These are phyloP conservation scores for Neonectria ditissima DNA, from an alignment of 2,329 filamentous ascomycete species.

Conservation along the genomic window DNA sequence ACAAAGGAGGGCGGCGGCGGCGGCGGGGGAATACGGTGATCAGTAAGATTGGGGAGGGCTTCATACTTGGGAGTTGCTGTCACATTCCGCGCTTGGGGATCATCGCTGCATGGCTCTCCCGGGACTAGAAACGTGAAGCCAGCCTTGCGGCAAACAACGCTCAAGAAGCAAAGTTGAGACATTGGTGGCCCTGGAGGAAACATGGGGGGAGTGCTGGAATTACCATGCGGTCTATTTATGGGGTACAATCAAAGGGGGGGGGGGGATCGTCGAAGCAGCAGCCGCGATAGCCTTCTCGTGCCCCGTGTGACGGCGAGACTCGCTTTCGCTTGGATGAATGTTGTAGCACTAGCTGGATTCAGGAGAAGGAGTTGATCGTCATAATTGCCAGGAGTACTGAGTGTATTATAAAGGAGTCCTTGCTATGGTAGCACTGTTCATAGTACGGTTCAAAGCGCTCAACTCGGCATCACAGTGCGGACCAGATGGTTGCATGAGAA, in stretches of 20 bases:
- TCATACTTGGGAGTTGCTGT: slow-evolving; percentile 1
- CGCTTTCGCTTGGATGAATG: background rate
- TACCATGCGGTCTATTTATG: background rate
- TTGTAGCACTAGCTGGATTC: background rate
- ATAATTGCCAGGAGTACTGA: background rate
- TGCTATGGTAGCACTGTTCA: background rate
- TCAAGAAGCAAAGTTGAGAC: slow-evolving; percentile 11
- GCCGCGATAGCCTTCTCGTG: slow-evolving; percentile 3
- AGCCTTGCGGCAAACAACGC: slow-evolving; percentile 16
- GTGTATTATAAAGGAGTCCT: slow-evolving; percentile 6
- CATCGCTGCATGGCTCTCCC: slow-evolving; percentile 13
- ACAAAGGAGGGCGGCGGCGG: background rate
- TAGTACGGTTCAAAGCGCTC: no score
- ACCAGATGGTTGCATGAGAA: no score
- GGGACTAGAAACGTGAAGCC: slow-evolving; percentile 14
- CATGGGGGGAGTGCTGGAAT: slow-evolving; percentile 11
- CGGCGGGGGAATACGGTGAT: slow-evolving; percentile 5
- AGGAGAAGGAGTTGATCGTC: background rate
- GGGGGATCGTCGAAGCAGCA: background rate
- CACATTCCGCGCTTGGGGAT: slow-evolving; percentile 18
- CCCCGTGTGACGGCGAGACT: no score
- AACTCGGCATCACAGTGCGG: background rate
- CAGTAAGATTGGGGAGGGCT: slow-evolving; percentile 12
- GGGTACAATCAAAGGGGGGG: background rate
- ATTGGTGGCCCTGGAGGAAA: slow-evolving; percentile 10